A percentile compares a stretch with the other conserved stretches of the same genome.
Evolutionary conservation across 805 yeast genomes (phyloP).

Genomic region (Yamadazyma olivae): DNA sequence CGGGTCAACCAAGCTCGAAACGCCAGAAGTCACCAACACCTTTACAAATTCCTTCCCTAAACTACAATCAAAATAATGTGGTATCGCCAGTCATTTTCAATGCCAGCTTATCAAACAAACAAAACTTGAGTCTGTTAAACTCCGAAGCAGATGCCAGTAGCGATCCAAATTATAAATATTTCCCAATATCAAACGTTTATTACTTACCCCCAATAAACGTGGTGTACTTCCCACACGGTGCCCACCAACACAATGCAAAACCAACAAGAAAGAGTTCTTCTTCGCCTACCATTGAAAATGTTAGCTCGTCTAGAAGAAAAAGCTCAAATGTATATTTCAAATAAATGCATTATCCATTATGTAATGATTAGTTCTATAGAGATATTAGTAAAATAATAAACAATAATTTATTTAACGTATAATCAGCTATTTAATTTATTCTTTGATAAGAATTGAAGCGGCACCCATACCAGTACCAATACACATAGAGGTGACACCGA

Average conservation of each 20-base stretch:
- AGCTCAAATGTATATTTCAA: conserved; percentile 25
- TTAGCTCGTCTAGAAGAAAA: conserved; percentile 14
- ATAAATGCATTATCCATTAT: too few species aligned
- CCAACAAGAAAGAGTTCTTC: conserved; percentile 1
- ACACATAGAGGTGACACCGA: conserved; percentile 95
- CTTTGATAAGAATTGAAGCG: conserved; percentile 80
- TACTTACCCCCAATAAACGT: conserved; percentile 54
- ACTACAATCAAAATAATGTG: conserved; percentile 1
- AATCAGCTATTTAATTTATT: conserved; percentile 49
- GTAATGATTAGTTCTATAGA: too few species aligned
- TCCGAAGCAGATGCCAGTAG: background rate
- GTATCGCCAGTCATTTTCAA: conserved; percentile 14
- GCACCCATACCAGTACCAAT: conserved; percentile 99
- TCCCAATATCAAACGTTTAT: conserved; percentile 49
- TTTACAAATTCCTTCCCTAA: background rate
- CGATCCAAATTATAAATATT: conserved; percentile 39
- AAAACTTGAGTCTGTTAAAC: background rate
- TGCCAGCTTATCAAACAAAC: conserved; percentile 2
- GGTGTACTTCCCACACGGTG: conserved; percentile 54
- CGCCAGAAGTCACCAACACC: conserved; percentile 2
- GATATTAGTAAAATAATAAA: too few species aligned
- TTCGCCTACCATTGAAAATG: conserved; percentile 11
- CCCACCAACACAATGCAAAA: conserved; percentile 34
- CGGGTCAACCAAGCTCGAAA: background rate
- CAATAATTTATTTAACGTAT: too few species aligned